Base-by-base conservation (phyloP, 768 basidiomycete species). In the Nevesoporus exiguus region DNA sequence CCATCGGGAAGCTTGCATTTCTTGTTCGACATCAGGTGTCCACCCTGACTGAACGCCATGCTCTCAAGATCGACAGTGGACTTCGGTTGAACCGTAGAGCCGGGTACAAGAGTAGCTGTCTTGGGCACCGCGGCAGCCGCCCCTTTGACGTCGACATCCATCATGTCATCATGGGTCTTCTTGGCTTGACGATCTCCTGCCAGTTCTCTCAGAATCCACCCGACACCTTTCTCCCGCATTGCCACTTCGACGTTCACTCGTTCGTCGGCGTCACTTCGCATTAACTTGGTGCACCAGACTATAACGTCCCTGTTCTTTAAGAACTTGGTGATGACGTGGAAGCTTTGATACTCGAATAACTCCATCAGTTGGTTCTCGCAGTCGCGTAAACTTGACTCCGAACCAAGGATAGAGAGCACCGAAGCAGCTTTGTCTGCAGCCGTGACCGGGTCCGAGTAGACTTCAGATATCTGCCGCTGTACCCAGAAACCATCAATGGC, bases 401-500 rank as follows among this genome's bases (percentile, higher is more conserved):
- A 93, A 22, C 85, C 84, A 45, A 97, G 88, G 64, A 93, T 84
- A 50, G 82, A 81, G 49, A 98, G 84, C 1, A 95, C 93, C 10
- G 85, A 74, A 1, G 87, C 75, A 0, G 97, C 90, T 64, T 98
- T 95, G 72, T 93, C 90, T 52, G 93, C 88, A 3, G 94, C 90
- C 15, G 93, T 97, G 63, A 93, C 88, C 2, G 97, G 91, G 67
- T 99, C 97, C 5, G 95, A 81, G 65, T 97, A 98, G 14, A 93
- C 79, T 66, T 92, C 86, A 0, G 90, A 83, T 47, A 98, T 86
- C 55, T 96, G 89, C 1, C 95, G 87, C 66, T 99, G 97, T 0
- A 99, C 92, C 95, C 95, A 99, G 83, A 98, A 98, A 25, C 84
- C 96, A 69, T 99, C 96, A 64, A 99, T 86, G 47, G 86, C 80